phyloP scores from a whole-genome alignment of 148 eudicot species.

The Beta vulgaris region DNA sequence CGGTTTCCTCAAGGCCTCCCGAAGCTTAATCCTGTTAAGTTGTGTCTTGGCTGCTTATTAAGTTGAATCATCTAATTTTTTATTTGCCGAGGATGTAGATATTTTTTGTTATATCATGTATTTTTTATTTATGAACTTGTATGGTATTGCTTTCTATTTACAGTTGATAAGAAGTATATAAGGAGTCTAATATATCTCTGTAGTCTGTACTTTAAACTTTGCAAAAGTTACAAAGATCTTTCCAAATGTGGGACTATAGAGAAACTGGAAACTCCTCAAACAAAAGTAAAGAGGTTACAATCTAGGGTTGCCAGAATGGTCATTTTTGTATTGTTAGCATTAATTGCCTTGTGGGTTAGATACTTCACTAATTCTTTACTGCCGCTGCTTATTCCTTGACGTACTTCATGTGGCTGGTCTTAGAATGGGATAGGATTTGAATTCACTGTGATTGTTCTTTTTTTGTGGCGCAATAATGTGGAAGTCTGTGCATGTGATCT shows the following conservation, averaged over 20 bases:
- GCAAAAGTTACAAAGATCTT: neutral
- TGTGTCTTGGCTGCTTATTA: slow-evolving; percentile 19
- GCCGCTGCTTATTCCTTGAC: neutral
- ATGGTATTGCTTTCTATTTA: neutral
- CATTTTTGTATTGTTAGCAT: too few relatives aligned
- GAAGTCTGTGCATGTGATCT: neutral
- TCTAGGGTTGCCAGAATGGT: neutral
- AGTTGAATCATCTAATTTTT: too few relatives aligned
- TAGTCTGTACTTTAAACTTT: neutral
- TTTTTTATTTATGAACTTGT: neutral
- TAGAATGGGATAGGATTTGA: neutral
- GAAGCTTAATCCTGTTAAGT: slow-evolving; percentile 94
- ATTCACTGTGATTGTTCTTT: neutral
- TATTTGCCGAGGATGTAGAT: too few relatives aligned
- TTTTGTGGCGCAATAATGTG: neutral
- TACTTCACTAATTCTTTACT: neutral
- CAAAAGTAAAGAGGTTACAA: too few relatives aligned
- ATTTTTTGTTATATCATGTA: neutral
- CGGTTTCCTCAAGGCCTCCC: slow-evolving; percentile 94
- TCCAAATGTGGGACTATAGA: too few relatives aligned
- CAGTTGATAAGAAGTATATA: neutral
- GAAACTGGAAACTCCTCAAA: too few relatives aligned
- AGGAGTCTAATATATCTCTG: neutral
- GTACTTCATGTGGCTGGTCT: too few relatives aligned
- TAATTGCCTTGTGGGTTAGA: too few relatives aligned